phyloP scores from a whole-genome alignment of 257 asterid genomes.

The Handroanthus guayacan region DNA sequence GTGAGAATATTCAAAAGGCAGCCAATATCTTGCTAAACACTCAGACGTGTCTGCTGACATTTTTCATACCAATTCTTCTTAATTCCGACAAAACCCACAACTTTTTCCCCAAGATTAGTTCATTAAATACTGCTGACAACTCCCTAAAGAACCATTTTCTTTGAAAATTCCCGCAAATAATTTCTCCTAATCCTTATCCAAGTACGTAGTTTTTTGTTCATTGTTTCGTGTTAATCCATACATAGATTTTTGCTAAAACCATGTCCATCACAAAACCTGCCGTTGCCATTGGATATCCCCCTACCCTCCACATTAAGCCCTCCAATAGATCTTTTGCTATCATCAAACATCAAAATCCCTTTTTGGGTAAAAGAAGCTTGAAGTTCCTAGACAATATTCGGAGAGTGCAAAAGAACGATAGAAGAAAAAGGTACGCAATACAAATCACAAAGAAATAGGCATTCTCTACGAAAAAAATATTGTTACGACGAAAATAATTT shows the following conservation, averaged over 20 bases:
- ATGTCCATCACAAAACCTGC: conserved; percentile 28
- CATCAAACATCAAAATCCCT: neutral
- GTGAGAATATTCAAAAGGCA: conserved; percentile 1
- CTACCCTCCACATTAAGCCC: conserved; percentile 1
- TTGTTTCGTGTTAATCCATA: neutral
- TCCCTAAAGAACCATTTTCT: neutral
- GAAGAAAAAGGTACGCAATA: conserved; percentile 17
- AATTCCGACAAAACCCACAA: neutral
- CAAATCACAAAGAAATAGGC: neutral
- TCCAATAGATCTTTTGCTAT: neutral
- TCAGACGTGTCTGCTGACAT: conserved; percentile 35
- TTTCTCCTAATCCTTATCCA: neutral
- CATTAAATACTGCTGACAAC: too few species aligned
- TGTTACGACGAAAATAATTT: too few species aligned
- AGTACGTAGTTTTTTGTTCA: neutral
- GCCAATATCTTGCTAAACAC: neutral
- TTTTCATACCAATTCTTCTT: neutral
- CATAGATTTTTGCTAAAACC: neutral
- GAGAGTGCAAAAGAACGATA: neutral
- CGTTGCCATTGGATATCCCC: neutral
- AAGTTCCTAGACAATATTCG: neutral
- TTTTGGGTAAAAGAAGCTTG: neutral
- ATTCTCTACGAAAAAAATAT: too few species aligned
- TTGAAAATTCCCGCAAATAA: neutral
- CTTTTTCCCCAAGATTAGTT: neutral